Base-by-base conservation (phyloP, 2,329 filamentous ascomycete species). In the Botrytis sinoallii region DNA sequence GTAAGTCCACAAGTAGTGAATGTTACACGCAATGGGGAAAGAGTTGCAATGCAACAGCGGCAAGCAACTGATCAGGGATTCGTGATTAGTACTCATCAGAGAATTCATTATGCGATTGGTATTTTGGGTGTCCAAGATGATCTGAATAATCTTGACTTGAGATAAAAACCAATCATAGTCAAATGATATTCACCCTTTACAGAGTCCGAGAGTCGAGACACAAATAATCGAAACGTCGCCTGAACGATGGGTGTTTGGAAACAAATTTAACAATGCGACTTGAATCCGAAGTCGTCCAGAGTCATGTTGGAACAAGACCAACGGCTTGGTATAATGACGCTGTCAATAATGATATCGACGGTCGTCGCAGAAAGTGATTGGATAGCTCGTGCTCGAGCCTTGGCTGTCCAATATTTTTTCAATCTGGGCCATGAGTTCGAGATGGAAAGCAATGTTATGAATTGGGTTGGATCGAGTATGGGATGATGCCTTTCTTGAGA, bases 121-220 rank as follows among this genome's bases (percentile, higher is more conserved):
- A 80, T 97, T 73, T 83, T 97, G 75, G 90, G 89, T 4, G 87
- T 93, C n/a, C 92, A 97, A 79, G 88, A 91, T 73, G 93, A 97
- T 81, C 85, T 96, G 76, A 86, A 89, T 75, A 85, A 84, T 77
- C 82, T 93, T 78, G 88, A 88, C 73, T 79, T 93, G 59, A 85
- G 42, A 42, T 25, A n/a, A 25, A 32, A 14, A 32, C 3, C 65
- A 40, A 57, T 4, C 4, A 57, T 9, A 32, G 16, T 20, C 1
- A 20, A 55, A n/a, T 18, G 22, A 40, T 20, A 46, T 57, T 57
- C 52, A 8, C 16, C 32, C 29, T 14, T 55, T 55, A 16, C 16
- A 35, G 3, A 29, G 35, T 20, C 10, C 25, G 25, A 66, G 35
- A 32, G 25, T 10, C 25, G 25, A 66, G 60, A 32, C 29, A 66